Evolutionary conservation across 2,329 filamentous ascomycete genomes (phyloP).

Genomic region (Truncatella angustata): DNA sequence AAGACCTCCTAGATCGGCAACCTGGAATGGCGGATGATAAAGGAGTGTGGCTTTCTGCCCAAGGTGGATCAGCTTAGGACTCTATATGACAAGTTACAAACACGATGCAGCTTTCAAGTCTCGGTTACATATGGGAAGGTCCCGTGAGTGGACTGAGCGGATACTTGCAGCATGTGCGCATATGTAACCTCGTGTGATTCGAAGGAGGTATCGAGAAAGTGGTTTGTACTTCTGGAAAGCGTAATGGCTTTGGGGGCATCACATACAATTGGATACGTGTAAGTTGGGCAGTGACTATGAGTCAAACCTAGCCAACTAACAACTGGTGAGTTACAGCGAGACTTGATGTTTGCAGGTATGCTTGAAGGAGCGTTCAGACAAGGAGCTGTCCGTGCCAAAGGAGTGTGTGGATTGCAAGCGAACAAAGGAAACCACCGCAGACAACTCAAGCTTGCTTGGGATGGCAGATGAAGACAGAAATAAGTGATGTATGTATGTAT

Average conservation of each 20-base stretch:
- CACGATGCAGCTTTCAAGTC: constrained; percentile 4
- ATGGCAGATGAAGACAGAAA: constrained; percentile 16
- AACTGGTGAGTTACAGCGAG: constrained; percentile 18
- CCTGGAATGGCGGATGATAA: neutral
- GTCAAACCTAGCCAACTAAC: constrained; percentile 23
- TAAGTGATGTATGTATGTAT: constrained; percentile 8
- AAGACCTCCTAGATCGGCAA: neutral
- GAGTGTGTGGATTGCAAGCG: constrained; percentile 16
- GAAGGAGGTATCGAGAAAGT: constrained; percentile 22
- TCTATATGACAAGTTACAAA: constrained; percentile 10
- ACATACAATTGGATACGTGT: constrained; percentile 15
- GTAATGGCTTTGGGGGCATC: constrained; percentile 20
- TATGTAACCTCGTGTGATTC: constrained; percentile 21
- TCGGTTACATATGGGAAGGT: constrained; percentile 15
- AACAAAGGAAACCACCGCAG: constrained; percentile 26
- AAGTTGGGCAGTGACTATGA: constrained; percentile 22
- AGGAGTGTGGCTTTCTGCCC: constrained; percentile 7
- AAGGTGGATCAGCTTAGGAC: constrained; percentile 3
- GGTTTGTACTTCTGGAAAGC: constrained; percentile 24
- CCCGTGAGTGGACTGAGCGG: constrained; percentile 20
- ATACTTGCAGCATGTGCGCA: constrained; percentile 20
- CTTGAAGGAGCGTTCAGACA: constrained; percentile 25
- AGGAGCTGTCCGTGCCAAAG: constrained; percentile 16
- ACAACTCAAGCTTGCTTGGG: constrained; percentile 16
- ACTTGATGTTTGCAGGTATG: constrained; percentile 28